Evolutionary conservation across 208 protist species (phyloP).

Genomic region (Acanthamoeba sp.): DNA sequence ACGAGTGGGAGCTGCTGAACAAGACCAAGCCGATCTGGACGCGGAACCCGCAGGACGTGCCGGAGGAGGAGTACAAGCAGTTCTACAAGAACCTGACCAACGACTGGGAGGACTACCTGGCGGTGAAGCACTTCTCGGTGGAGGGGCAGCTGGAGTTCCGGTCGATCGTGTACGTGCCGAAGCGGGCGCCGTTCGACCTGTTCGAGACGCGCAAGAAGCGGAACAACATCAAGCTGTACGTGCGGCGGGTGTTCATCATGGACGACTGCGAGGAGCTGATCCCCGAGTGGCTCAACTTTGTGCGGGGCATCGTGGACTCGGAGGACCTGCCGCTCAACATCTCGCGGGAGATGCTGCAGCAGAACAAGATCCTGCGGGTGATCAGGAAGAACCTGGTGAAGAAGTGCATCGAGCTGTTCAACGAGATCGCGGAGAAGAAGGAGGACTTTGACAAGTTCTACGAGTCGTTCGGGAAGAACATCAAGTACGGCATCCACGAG

Average conservation of each 20-base stretch:
- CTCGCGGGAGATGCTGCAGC: slow-evolving; percentile 98
- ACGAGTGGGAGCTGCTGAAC: slow-evolving; percentile 98
- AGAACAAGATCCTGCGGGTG: slow-evolving; percentile 98
- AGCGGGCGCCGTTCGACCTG: slow-evolving; percentile 97
- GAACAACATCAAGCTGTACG: slow-evolving; percentile 99
- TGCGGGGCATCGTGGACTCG: slow-evolving; percentile 98
- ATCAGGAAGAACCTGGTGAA: slow-evolving; percentile 99
- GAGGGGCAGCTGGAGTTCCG: slow-evolving; percentile 98
- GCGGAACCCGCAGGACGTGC: slow-evolving; percentile 96
- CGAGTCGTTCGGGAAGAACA: slow-evolving; percentile 97
- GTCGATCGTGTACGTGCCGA: slow-evolving; percentile 97
- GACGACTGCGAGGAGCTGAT: slow-evolving; percentile 98
- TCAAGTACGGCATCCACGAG: slow-evolving; percentile 99
- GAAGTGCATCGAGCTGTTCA: slow-evolving; percentile 97
- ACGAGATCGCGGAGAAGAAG: slow-evolving; percentile 97
- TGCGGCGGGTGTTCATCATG: slow-evolving; percentile 98
- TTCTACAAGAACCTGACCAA: slow-evolving; percentile 99
- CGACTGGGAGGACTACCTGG: slow-evolving; percentile 98
- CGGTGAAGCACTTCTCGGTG: slow-evolving; percentile 98
- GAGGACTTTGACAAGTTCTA: slow-evolving; percentile 99
- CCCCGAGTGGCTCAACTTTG: slow-evolving; percentile 98
- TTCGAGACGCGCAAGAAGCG: slow-evolving; percentile 98
- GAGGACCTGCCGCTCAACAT: slow-evolving; percentile 99
- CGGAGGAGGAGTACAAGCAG: slow-evolving; percentile 98
- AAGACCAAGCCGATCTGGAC: slow-evolving; percentile 99